phyloP scores from a whole-genome alignment of 768 basidiomycete species.

The Tulasnella sp. region DNA sequence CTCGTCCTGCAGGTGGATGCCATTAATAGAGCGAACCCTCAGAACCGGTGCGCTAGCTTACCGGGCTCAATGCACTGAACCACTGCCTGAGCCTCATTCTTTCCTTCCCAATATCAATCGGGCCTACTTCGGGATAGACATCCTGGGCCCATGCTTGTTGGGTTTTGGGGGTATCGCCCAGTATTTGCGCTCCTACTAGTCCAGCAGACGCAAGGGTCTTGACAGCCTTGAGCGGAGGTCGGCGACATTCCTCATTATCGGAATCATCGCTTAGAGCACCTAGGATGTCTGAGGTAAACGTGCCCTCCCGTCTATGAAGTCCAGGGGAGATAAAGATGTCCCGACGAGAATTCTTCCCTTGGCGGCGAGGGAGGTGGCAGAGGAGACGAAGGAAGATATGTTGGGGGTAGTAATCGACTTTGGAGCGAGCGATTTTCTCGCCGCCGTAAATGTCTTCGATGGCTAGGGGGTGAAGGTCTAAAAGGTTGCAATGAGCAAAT shows the following conservation, averaged over 20 bases:
- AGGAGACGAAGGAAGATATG: slow-evolving; percentile 29
- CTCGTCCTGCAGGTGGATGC: not conserved
- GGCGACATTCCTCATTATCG: not conserved
- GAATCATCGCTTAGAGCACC: not conserved
- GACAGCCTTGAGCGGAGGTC: slow-evolving; percentile 1
- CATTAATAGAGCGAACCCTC: not conserved
- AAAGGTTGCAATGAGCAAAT: not conserved
- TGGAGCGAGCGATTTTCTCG: slow-evolving; percentile 18
- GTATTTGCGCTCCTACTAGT: not conserved
- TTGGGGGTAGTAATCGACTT: slow-evolving; percentile 29
- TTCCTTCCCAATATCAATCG: not conserved
- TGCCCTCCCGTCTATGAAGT: not conserved
- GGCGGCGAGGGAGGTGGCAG: slow-evolving; percentile 25
- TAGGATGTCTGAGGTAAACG: not conserved
- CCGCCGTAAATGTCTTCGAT: slow-evolving; percentile 26
- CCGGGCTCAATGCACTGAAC: not conserved
- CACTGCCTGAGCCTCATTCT: not conserved
- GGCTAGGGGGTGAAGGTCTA: slow-evolving; percentile 24
- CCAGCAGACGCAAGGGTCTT: slow-evolving; percentile 19
- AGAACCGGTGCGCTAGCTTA: not conserved
- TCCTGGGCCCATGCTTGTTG: not conserved
- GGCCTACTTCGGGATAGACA: slow-evolving; percentile 6
- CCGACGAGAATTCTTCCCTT: not conserved
- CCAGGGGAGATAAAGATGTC: not conserved
- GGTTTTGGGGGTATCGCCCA: not conserved